Evolutionary conservation across 2,329 filamentous ascomycete species (phyloP).

Genomic region (Penicillium sp.): DNA sequence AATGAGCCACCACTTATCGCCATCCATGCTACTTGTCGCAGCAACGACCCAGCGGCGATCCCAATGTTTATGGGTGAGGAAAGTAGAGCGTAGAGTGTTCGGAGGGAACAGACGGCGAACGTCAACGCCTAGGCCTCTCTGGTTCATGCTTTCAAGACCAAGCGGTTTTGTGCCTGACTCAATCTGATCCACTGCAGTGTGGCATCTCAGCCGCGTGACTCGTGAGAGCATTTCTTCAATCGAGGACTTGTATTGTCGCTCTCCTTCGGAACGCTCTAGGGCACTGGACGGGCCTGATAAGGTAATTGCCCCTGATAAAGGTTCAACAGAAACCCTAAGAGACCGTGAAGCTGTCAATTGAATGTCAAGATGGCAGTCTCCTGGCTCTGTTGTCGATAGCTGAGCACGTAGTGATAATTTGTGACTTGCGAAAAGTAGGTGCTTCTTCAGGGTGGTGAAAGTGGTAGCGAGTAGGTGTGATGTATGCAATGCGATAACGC

Average conservation of each 20-base stretch:
- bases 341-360: slow-evolving; percentile 68
- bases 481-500: slow-evolving; percentile 75
- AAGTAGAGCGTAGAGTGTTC: slow-evolving; percentile 66
- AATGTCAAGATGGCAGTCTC: slow-evolving; percentile 69
- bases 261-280: slow-evolving; percentile 63
- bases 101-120: slow-evolving; percentile 66
- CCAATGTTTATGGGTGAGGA: slow-evolving; percentile 58
- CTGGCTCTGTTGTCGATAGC: slow-evolving; percentile 65
- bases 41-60: slow-evolving; percentile 76
- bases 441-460: slow-evolving; percentile 62
- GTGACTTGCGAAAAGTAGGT: slow-evolving; percentile 64
- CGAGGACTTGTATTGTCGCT: slow-evolving; percentile 56
- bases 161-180: slow-evolving; percentile 40
- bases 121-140: slow-evolving; percentile 42
- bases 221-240: slow-evolving; percentile 46
- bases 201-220: slow-evolving; percentile 43
- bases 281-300: slow-evolving; percentile 67
- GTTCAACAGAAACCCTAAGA: slow-evolving; percentile 71
- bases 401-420: slow-evolving; percentile 63
- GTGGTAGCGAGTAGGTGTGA: slow-evolving; percentile 72
- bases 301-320: slow-evolving; percentile 75
- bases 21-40: slow-evolving; percentile 70
- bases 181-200: slow-evolving; percentile 45
- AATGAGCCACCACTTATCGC: slow-evolving; percentile 80
- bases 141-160: slow-evolving; percentile 44